Base-by-base conservation (phyloP, 116 monocot species). In the Trichopus zeylanicus region DNA sequence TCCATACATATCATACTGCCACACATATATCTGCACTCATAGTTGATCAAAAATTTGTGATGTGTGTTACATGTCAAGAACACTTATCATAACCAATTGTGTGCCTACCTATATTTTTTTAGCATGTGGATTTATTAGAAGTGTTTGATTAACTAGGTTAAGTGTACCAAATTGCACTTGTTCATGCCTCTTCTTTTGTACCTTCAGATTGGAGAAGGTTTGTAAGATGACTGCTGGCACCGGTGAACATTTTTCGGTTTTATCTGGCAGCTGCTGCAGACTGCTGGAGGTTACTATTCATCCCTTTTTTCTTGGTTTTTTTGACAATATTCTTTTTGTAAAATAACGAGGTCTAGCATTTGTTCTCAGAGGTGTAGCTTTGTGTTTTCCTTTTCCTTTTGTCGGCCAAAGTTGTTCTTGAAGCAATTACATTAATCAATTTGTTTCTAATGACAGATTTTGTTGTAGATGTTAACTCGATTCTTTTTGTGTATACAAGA, bases 171-270 rank as follows among this genome's bases (percentile, higher is more conserved):
- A n/a, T n/a, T n/a, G n/a, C n/a, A n/a, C 8, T 21, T 35, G 1
- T 38, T 34, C 2, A 38, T 59, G 7, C 37, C 18, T 23, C 11
- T 46, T 46, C 1, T 15, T 46, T 39, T 1, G 25, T 25, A n/a
- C 33, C 12, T 46, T 15, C 60, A 60, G 60, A 60, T 18, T 46
- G 60, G 60, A 60, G 60, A 60, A 60, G 46, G 23, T 60, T 28
- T 27, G 46, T 25, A 9, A 46, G 46, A 26, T 57, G 21, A 57
- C 6, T 6, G 7, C 15, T 28, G 12, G 27, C 42, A 18, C 46
- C 46, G 37, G 5, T 4, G 13, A 20, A 15, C 26, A 38, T 27
- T 26, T 46, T 46, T 21, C 12, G 25, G 2, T 42, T 27, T 29
- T 20, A 20, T 31, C 57, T 46, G 46, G 26, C 38, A 60, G 60